These are phyloP conservation scores for Kuraishia molischiana DNA, from an alignment of 805 yeast species.

Conservation along the genomic window DNA sequence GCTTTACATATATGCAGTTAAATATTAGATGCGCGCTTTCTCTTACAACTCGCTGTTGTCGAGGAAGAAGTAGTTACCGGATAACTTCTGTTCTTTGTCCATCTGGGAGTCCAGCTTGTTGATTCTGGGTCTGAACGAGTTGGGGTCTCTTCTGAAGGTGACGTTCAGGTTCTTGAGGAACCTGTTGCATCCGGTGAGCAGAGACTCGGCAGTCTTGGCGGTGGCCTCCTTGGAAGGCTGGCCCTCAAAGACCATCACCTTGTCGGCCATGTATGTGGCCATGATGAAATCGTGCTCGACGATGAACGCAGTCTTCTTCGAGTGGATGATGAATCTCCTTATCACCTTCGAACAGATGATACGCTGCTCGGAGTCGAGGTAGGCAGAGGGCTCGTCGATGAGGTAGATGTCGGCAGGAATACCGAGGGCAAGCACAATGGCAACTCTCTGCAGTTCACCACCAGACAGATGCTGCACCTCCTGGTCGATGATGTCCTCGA, in stretches of 20 bases:
- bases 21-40: slow-evolving; percentile 4
- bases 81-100: slow-evolving; percentile 93
- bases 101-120: slow-evolving; percentile 96
- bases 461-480: slow-evolving; percentile 97
- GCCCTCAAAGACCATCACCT: slow-evolving; percentile 98
- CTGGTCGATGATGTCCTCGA: slow-evolving; percentile 92
- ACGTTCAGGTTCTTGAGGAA: slow-evolving; percentile 96
- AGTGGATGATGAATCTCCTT: slow-evolving; percentile 90
- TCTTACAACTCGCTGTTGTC: slow-evolving; percentile 45
- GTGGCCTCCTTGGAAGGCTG: slow-evolving; percentile 74
- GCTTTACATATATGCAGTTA: background rate
- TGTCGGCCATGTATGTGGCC: slow-evolving; percentile 99
- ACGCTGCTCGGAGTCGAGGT: slow-evolving; percentile 99
- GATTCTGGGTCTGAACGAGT: slow-evolving; percentile 96
- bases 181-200: slow-evolving; percentile 93
- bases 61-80: slow-evolving; percentile 94
- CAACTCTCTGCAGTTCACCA: slow-evolving; percentile 99
- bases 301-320: slow-evolving; percentile 97
- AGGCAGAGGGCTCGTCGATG: slow-evolving; percentile 98
- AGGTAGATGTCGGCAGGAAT: slow-evolving; percentile 90
- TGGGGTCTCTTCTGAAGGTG: slow-evolving; percentile 98
- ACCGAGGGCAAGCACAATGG: slow-evolving; percentile 92
- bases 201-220: slow-evolving; percentile 86
- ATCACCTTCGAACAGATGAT: slow-evolving; percentile 97
- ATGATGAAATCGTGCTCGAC: slow-evolving; percentile 99